Evolutionary conservation across 2,329 filamentous ascomycete genomes (phyloP).

Genomic region (Apiospora hydei): DNA sequence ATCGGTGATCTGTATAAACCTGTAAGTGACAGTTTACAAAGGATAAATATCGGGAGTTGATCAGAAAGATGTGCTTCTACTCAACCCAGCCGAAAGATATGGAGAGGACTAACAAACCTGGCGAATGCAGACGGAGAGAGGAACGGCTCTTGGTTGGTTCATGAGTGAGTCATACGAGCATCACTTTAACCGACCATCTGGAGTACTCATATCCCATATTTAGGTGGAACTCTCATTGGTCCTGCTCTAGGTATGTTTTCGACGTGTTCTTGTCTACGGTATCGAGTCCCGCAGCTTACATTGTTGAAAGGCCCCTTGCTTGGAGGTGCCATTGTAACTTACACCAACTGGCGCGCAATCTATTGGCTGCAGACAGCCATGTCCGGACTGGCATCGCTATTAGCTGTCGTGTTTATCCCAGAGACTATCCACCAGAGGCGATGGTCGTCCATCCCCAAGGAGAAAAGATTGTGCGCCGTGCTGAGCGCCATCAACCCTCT

Average conservation of each 20-base stretch:
- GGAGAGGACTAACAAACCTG: background rate
- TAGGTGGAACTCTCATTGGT: slow-evolving; percentile 49
- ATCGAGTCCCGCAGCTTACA: background rate
- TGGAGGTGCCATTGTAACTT: slow-evolving; percentile 42
- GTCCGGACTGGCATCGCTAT: slow-evolving; percentile 39
- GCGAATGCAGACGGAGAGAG: slow-evolving; percentile 7
- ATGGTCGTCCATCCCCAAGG: background rate
- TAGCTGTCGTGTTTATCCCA: slow-evolving; percentile 38
- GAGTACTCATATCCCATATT: slow-evolving; percentile 44
- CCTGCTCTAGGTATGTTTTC: slow-evolving; percentile 47
- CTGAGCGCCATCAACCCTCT: background rate
- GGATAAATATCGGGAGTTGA: no score
- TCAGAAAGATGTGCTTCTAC: background rate
- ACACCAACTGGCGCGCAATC: slow-evolving; percentile 40
- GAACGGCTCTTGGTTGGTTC: slow-evolving; percentile 8
- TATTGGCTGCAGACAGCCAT: slow-evolving; percentile 44
- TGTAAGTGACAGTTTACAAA: slow-evolving; percentile 31
- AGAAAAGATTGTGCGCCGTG: background rate
- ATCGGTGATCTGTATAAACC: slow-evolving; percentile 48
- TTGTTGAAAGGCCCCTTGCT: slow-evolving; percentile 37
- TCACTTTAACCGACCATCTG: background rate
- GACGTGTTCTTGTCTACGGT: background rate
- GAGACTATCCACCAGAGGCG: slow-evolving; percentile 8
- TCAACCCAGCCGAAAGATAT: background rate
- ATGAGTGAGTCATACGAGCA: background rate